These are phyloP conservation scores for Lachancea lanzarotensis DNA, from an alignment of 805 yeast genomes.

Conservation along the genomic window DNA sequence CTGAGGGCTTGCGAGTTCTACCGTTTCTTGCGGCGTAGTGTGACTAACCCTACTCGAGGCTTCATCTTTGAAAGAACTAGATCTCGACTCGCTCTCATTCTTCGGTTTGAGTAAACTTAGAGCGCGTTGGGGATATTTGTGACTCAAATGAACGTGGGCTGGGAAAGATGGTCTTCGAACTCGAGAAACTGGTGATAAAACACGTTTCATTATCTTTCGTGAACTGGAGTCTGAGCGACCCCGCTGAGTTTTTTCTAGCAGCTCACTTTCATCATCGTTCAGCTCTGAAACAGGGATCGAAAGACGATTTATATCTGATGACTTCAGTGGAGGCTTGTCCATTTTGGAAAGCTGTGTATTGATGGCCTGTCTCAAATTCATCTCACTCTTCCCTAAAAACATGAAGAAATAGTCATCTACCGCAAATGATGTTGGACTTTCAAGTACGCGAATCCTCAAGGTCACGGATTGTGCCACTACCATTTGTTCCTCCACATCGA, in stretches of 20 bases:
- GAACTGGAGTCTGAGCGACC: neutral
- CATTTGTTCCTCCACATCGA: slow-evolving; percentile 51
- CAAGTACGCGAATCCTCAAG: slow-evolving; percentile 55
- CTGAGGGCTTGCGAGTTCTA: neutral
- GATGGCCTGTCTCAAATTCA: slow-evolving; percentile 37
- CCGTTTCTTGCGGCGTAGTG: neutral
- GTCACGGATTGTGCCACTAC: slow-evolving; percentile 53
- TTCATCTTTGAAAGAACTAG: neutral
- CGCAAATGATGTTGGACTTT: slow-evolving; percentile 45
- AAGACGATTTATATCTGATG: neutral
- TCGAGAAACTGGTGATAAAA: slow-evolving; percentile 2
- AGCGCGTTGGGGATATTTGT: neutral
- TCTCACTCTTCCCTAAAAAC: slow-evolving; percentile 47
- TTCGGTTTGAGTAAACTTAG: neutral
- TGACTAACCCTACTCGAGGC: neutral
- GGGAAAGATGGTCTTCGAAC: slow-evolving; percentile 2
- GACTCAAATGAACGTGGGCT: neutral
- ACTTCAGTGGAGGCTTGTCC: neutral
- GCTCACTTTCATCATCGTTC: neutral
- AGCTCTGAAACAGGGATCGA: neutral
- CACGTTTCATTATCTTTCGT: neutral
- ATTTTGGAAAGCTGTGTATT: slow-evolving; percentile 22
- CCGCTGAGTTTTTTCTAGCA: neutral
- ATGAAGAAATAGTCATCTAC: slow-evolving; percentile 67
- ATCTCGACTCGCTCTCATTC: neutral